Evolutionary conservation across 2,329 filamentous ascomycete genomes (phyloP), one percentile per base, ranked within the genome.

Genomic region (Hymenoscyphus salicellus): DNA sequence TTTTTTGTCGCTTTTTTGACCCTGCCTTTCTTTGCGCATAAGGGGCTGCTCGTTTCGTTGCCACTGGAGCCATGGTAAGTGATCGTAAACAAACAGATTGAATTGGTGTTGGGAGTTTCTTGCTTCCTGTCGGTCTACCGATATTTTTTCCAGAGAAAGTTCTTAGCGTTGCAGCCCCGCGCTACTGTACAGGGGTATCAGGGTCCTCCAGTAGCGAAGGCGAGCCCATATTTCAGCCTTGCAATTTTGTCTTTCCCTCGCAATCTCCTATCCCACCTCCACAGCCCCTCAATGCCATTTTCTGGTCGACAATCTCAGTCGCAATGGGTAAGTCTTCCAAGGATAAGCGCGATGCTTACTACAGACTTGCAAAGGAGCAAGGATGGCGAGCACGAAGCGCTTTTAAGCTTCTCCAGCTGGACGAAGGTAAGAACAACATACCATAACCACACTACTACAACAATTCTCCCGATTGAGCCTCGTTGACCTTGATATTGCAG

Each of bases 341-440:
- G 79, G 95, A 99, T 76, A 99, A 99, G 80, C 91, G 95, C 61
- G 95, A 99, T 77, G 93, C 93, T 56, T 99, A 99, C 80, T 99
- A 99, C 75, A 87, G 95, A 62, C 90, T 99, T 8, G 95, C 95
- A 20, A 99, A 99, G 80, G 95, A 99, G 78, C 95, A 99, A 82
- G 96, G 96, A 69, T 99, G 95, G 94, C 91, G 95, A 41, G 95
- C 95, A 32, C 86, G 95, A 64, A 97, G 93, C 70, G 95, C 95
- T 8, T 99, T 97, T 82, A 99, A 99, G 79, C 86, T 99, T 28
- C 87, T 99, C 14, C 95, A 99, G 78, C 87, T 99, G 28, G 93
- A 99, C 77, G 93, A 89, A 80, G 86, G 86, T 87, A 70, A 43
- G 32, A 28, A 20, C 23, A 49, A 20, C 49, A 26, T 32, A 41